Percentiles rank a stretch among this genome's conserved stretches.
Evolutionary conservation across 225 moss, liverwort and hornwort species (phyloP).

Genomic region (Sphagnum tenellum): DNA sequence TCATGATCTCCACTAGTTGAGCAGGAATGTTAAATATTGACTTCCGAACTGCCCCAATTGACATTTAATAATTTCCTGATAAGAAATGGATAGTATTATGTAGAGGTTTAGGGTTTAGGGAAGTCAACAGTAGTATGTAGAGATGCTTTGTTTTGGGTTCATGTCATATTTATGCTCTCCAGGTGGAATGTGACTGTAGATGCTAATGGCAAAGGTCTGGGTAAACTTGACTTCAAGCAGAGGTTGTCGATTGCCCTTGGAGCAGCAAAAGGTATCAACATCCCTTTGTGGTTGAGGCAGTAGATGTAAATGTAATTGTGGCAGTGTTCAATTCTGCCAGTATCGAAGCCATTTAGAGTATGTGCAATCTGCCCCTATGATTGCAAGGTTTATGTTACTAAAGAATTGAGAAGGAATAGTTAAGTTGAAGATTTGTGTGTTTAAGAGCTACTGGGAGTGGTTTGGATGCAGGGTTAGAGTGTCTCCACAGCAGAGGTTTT

Average conservation of each 20-base stretch:
- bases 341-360: background rate
- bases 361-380: background rate
- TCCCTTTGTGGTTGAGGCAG: background rate
- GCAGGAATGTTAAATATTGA: background rate
- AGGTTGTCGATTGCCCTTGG: conserved; percentile 44
- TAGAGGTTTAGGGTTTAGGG: background rate
- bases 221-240: conserved; percentile 50
- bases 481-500: conserved; percentile 20
- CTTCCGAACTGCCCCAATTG: background rate
- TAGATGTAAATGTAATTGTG: no score
- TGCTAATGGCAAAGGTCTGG: conserved; percentile 21
- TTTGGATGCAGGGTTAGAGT: conserved; percentile 26
- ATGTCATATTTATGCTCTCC: background rate
- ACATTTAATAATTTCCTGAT: background rate
- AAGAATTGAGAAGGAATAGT: no score
- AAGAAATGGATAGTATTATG: no score
- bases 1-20: background rate
- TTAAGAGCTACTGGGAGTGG: background rate
- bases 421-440: background rate
- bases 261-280: conserved; percentile 37
- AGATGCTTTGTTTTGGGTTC: background rate
- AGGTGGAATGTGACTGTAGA: conserved; percentile 7
- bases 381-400: no score
- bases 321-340: no score
- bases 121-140: background rate